These are phyloP conservation scores for Metarhizium humberi DNA, from an alignment of 2,329 filamentous ascomycete genomes.

Conservation along the genomic window DNA sequence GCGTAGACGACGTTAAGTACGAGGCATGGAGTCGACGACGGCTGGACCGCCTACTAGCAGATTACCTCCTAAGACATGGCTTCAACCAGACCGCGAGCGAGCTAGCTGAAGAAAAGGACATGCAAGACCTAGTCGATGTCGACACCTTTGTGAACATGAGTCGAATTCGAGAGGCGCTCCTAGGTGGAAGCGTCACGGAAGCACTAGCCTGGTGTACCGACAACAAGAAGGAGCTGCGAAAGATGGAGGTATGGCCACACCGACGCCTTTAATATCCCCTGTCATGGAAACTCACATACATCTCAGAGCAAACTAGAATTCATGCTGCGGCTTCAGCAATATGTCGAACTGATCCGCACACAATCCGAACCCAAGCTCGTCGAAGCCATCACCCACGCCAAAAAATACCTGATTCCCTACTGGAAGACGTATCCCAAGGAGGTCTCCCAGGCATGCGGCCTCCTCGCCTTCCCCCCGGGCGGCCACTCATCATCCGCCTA, in stretches of 20 bases:
- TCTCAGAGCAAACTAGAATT: slow-evolving; percentile 77
- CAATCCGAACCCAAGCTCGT: slow-evolving; percentile 53
- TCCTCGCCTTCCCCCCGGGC: slow-evolving; percentile 62
- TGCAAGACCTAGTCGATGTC: slow-evolving; percentile 77
- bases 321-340: slow-evolving; percentile 87
- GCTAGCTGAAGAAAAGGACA: slow-evolving; percentile 64
- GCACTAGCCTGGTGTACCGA: slow-evolving; percentile 86
- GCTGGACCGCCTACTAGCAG: slow-evolving; percentile 78
- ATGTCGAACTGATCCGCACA: slow-evolving; percentile 77
- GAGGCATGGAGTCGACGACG: slow-evolving; percentile 79
- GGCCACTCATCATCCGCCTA: slow-evolving; percentile 33
- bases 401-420: slow-evolving; percentile 68
- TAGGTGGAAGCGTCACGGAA: slow-evolving; percentile 61
- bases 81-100: slow-evolving; percentile 69
- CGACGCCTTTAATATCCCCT: slow-evolving; percentile 1
- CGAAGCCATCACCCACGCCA: slow-evolving; percentile 75
- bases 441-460: slow-evolving; percentile 64
- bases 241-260: slow-evolving; percentile 56
- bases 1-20: slow-evolving; percentile 85
- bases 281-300: neutral
- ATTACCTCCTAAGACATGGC: slow-evolving; percentile 80
- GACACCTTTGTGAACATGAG: slow-evolving; percentile 80
- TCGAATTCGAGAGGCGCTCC: slow-evolving; percentile 64
- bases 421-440: slow-evolving; percentile 58
- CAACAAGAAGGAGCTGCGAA: slow-evolving; percentile 86